Evolutionary conservation across 2,329 filamentous ascomycete genomes (phyloP).

Genomic region (Aspergillus vadensis): DNA sequence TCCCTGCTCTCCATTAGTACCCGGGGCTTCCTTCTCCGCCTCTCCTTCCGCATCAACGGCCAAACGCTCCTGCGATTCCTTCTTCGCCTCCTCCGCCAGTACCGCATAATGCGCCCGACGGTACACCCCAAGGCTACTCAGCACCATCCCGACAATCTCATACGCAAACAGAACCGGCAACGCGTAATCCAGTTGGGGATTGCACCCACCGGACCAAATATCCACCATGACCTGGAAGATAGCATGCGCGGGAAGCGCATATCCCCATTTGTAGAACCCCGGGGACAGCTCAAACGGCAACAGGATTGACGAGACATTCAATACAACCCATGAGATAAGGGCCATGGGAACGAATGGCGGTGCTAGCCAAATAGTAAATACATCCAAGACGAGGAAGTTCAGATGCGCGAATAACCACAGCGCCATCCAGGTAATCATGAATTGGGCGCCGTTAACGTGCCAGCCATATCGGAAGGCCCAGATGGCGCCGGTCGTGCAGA

Average conservation of each 20-base stretch:
- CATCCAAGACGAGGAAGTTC: slow-evolving; percentile 50
- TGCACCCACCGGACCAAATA: slow-evolving; percentile 48
- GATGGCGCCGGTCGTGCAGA: slow-evolving; percentile 45
- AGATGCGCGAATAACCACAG: slow-evolving; percentile 50
- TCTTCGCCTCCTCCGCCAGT: slow-evolving; percentile 6
- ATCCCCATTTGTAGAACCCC: slow-evolving; percentile 44
- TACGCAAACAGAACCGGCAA: slow-evolving; percentile 39
- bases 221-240: slow-evolving; percentile 43
- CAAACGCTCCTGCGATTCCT: slow-evolving; percentile 3
- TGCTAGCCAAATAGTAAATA: slow-evolving; percentile 46
- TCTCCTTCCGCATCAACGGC: not conserved
- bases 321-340: slow-evolving; percentile 48
- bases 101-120: slow-evolving; percentile 13
- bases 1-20: not conserved
- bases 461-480: slow-evolving; percentile 49
- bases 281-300: slow-evolving; percentile 48
- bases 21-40: not conserved
- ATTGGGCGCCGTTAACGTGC: slow-evolving; percentile 45
- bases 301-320: slow-evolving; percentile 48
- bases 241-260: slow-evolving; percentile 43
- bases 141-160: not conserved
- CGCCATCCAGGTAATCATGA: slow-evolving; percentile 47
- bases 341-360: slow-evolving; percentile 48
- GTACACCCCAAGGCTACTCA: slow-evolving; percentile 14
- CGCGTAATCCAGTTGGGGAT: slow-evolving; percentile 42